Base-by-base conservation (phyloP, 208 protist genomes). In the Wallacemonas sp. region DNA sequence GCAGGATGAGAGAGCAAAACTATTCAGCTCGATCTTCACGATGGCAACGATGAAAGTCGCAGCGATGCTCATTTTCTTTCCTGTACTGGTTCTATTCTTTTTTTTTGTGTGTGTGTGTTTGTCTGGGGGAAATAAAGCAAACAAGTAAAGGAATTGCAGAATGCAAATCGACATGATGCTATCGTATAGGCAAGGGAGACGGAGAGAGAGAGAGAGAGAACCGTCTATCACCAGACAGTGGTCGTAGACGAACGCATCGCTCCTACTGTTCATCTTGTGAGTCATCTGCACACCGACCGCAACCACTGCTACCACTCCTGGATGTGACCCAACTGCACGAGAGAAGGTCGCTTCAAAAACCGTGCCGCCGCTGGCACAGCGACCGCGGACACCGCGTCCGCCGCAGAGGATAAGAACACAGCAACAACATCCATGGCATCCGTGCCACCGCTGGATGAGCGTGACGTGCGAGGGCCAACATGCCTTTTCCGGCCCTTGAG, bases 251-350 rank as follows among this genome's bases (percentile, higher is more conserved):
- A n/a, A n/a, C n/a, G n/a, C n/a, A n/a, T n/a, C n/a, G n/a, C n/a
- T n/a, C n/a, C n/a, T n/a, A n/a, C n/a, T n/a, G n/a, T n/a, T n/a
- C n/a, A n/a, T n/a, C n/a, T n/a, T n/a, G n/a, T n/a, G n/a, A n/a
- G n/a, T n/a, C n/a, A n/a, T n/a, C n/a, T n/a, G n/a, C n/a, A n/a
- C n/a, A n/a, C n/a, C n/a, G n/a, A n/a, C n/a, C n/a, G n/a, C n/a
- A n/a, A n/a, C n/a, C n/a, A n/a, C n/a, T n/a, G n/a, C 5, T 47
- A 66, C 6, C 21, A 23, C 9, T 43, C 21, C 12, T 68, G 24
- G 32, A 77, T 36, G 19, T 63, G 54, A 55, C 47, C 24, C 5
- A 55, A 49, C 21, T 73, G 58, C 33, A 52, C 27, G 19, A 44
- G 33, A 2, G 49, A 54, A 2, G 48, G 58, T 23, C 43, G 58